phyloP scores from a whole-genome alignment of 2,329 filamentous ascomycete genomes.

The Paradendryphiella salina region DNA sequence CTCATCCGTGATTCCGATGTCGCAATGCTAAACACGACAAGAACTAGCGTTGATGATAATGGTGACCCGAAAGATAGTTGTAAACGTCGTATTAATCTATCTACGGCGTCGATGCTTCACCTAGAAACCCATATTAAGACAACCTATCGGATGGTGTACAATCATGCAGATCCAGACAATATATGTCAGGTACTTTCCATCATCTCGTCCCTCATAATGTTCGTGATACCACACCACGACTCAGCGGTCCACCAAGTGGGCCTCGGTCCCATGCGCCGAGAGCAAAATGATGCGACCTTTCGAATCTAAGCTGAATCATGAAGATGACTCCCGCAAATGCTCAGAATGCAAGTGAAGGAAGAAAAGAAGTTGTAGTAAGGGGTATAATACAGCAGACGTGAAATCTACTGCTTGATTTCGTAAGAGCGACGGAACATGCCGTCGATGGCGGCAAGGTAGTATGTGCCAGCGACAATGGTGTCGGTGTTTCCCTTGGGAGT shows the following conservation, averaged over 20 bases:
- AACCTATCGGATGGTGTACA: conserved; percentile 8
- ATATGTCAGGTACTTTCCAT: conserved; percentile 14
- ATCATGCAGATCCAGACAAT: conserved; percentile 14
- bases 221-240: conserved; percentile 14
- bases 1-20: conserved; percentile 1
- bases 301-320: conserved; percentile 36
- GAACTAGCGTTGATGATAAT: background rate
- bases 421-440: conserved; percentile 57
- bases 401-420: conserved; percentile 53
- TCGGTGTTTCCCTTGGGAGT: conserved; percentile 51
- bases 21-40: background rate
- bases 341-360: conserved; percentile 36
- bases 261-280: conserved; percentile 21
- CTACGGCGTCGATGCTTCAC: conserved; percentile 14
- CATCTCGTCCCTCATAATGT: conserved; percentile 21
- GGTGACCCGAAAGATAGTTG: background rate
- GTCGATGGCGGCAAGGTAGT: conserved; percentile 56
- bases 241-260: conserved; percentile 5
- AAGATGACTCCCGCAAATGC: conserved; percentile 44
- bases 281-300: conserved; percentile 27
- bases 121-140: conserved; percentile 17
- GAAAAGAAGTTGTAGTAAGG: conserved; percentile 25
- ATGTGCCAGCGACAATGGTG: conserved; percentile 53
- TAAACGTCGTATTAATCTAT: conserved; percentile 21
- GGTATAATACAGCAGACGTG: conserved; percentile 8